Evolutionary conservation across 192 early-diverging fungal species (phyloP).

Genomic region (Paraglomus brasilianum): DNA sequence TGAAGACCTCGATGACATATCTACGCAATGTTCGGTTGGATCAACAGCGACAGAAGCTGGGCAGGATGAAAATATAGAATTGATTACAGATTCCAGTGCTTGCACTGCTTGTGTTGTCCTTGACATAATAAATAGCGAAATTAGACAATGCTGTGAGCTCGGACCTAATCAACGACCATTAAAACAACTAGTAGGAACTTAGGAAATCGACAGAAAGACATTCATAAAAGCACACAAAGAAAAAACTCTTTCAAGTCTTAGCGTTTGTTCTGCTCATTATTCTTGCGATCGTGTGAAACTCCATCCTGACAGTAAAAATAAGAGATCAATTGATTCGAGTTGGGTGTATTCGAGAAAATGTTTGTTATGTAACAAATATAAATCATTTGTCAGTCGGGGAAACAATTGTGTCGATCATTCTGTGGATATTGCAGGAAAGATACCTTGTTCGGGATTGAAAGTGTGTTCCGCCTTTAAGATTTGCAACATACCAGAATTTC

Average conservation of each 20-base stretch:
- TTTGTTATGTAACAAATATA: slow-evolving; percentile 11
- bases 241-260: not conserved
- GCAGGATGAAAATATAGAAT: no score
- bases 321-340: not conserved
- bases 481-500: no score
- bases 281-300: slow-evolving; percentile 3
- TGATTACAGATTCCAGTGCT: no score
- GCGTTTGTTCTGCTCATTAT: not conserved
- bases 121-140: no score
- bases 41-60: no score
- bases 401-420: not conserved
- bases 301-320: not conserved
- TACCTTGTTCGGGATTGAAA: not conserved
- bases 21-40: no score
- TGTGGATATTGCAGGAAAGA: slow-evolving; percentile 1
- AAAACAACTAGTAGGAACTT: not conserved
- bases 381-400: not conserved
- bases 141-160: no score
- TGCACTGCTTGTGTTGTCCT: no score
- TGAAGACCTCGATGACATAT: no score
- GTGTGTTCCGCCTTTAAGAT: slow-evolving; percentile 4
- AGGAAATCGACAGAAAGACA: not conserved
- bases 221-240: not conserved
- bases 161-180: not conserved
- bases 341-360: not conserved